Evolutionary conservation across 495 filamentous ascomycete genomes (phyloP).

Genomic region (Neurospora sp.): DNA sequence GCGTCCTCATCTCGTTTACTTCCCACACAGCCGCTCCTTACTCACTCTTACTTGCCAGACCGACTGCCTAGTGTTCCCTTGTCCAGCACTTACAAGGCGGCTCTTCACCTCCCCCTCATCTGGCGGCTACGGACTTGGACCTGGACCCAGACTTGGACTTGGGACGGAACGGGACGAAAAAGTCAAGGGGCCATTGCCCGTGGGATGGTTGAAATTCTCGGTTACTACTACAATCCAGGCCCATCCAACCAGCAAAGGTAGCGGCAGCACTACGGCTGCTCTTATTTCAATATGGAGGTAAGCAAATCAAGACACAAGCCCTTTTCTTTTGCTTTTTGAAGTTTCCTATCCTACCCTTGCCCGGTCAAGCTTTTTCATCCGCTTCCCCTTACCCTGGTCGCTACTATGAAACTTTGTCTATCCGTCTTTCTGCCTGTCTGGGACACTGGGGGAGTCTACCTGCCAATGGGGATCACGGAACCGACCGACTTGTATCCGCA

Average conservation of each 20-base stretch:
- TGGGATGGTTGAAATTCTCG: not conserved
- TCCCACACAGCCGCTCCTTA: not conserved
- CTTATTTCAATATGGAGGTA: not conserved
- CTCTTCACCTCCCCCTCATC: not conserved
- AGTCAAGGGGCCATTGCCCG: not conserved
- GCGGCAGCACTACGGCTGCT: not conserved
- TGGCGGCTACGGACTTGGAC: not conserved
- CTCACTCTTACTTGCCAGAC: not conserved
- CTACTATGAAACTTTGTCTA: not conserved
- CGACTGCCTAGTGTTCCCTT: not conserved
- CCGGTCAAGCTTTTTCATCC: not conserved
- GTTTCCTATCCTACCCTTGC: not conserved
- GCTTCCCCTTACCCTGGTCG: not conserved
- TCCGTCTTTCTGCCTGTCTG: not conserved
- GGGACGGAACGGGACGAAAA: not conserved
- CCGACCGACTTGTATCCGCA: not conserved
- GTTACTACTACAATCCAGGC: not conserved
- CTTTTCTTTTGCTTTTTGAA: not conserved
- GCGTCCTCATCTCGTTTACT: not conserved
- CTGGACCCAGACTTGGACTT: not conserved
- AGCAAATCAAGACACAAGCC: not conserved
- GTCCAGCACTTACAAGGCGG: not conserved
- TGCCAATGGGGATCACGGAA: not conserved
- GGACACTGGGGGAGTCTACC: not conserved
- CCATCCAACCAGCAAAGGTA: not conserved